Evolutionary conservation across 768 basidiomycete genomes (phyloP).

Genomic region (Pluteus cervinus): DNA sequence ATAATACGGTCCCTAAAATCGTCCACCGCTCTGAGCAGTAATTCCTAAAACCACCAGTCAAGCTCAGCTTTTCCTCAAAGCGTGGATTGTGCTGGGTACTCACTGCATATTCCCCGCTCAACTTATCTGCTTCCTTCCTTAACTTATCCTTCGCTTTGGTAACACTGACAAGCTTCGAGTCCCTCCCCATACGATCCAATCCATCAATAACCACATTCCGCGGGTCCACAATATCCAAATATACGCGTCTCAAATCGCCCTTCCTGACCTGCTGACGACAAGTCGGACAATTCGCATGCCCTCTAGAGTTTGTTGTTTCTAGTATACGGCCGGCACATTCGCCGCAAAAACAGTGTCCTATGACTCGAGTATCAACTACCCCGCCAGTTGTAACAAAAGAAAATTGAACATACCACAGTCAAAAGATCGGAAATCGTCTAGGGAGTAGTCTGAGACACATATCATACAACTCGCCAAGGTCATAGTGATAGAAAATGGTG

Average conservation of each 20-base stretch:
- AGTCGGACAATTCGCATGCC: too few species aligned
- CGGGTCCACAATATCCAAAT: neutral
- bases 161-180: constrained; percentile 28
- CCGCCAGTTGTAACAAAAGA: too few species aligned
- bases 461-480: too few species aligned
- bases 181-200: constrained; percentile 20
- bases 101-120: constrained; percentile 14
- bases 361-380: neutral
- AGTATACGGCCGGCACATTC: neutral
- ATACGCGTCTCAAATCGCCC: neutral
- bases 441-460: neutral
- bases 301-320: too few species aligned
- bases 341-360: neutral
- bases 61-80: neutral
- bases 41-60: constrained; percentile 15
- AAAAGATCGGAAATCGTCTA: neutral
- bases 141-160: constrained; percentile 29
- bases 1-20: constrained; percentile 36
- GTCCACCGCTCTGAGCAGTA: constrained; percentile 27
- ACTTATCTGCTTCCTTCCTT: constrained; percentile 18
- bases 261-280: neutral
- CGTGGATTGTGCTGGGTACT: neutral
- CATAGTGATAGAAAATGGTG: too few species aligned
- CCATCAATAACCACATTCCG: constrained; percentile 8
- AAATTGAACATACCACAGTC: neutral